Base-by-base conservation (phyloP, 2,329 filamentous ascomycete species). In the Phoma sp. region DNA sequence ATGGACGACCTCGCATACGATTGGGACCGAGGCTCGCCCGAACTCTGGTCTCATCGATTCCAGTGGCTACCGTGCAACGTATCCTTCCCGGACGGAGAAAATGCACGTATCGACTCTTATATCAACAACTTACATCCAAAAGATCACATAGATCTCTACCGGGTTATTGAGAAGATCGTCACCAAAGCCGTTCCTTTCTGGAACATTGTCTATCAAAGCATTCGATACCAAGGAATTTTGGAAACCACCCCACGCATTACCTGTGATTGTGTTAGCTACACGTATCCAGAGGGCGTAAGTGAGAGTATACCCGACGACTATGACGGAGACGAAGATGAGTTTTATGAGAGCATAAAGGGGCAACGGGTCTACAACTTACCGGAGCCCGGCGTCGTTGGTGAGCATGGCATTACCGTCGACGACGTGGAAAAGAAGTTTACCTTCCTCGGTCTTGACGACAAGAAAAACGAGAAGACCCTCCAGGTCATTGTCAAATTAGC, bases 401-500 rank as follows among this genome's bases (percentile, higher is more conserved):
- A 20, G 10, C 36, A 39, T 11, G 21, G 17, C 15, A 20, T 55
- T 10, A 47, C 34, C 15, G 20, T 33, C 17, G 34, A 33, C 30
- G 51, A 42, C 11, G 36, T 50, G 9, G 40, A 50, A n/a, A 14
- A 50, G 15, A 46, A 46, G 25, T 50, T 38, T 61, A n/a, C 29
- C 14, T 50, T 50, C 14, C 43, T 54, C 23, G 21, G 38, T 21
- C 26, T 29, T 12, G 33, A 28, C 39, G 17, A 29, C 32, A 9
- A 10, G 1, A 28, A 29, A 1, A 17, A 14, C 11, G 26, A 25
- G 21, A 43, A 38, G 15, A 45, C 25, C 18, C 36, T 18, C 2
- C 86, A 89, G 61, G 71, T 89, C 30, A 84, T 89, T 42, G 80
- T 87, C 28, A 87, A 88, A 63, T 74, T 89, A 53, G 79, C 83